Percentiles rank a stretch among this genome's conserved stretches.
Evolutionary conservation across 225 moss, liverwort and hornwort genomes (phyloP).

Genomic region (Climacium dendroides): DNA sequence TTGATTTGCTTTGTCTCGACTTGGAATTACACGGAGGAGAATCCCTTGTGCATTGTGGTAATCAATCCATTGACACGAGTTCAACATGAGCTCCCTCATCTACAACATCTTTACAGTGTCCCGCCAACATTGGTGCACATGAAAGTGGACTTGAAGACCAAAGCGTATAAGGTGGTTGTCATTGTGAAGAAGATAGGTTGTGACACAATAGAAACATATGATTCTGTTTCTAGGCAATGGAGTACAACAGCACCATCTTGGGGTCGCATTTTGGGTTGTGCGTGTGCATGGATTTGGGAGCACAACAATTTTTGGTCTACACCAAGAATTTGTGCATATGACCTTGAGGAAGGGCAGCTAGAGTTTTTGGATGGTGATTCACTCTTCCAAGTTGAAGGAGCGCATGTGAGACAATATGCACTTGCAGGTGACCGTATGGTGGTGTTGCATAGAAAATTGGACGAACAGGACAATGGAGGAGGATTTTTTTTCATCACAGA

Average conservation of each 20-base stretch:
- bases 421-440: background rate
- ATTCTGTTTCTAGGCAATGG: background rate
- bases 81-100: background rate
- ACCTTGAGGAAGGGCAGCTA: background rate
- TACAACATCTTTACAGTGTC: background rate
- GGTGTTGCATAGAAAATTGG: background rate
- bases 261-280: background rate
- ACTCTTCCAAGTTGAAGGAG: background rate
- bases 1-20: background rate
- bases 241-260: background rate
- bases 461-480: no score
- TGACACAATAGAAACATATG: background rate
- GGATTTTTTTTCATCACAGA: background rate
- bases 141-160: background rate
- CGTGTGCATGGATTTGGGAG: no score
- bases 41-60: background rate
- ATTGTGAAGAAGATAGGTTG: background rate
- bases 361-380: background rate
- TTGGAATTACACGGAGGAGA: background rate
- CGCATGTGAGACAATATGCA: accelerated
- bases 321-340: no score
- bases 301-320: no score
- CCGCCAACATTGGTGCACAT: background rate
- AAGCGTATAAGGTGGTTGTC: background rate
- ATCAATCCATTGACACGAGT: background rate